phyloP scores from a whole-genome alignment of 805 yeast genomes.

The Sugiyamaella smithiae region DNA sequence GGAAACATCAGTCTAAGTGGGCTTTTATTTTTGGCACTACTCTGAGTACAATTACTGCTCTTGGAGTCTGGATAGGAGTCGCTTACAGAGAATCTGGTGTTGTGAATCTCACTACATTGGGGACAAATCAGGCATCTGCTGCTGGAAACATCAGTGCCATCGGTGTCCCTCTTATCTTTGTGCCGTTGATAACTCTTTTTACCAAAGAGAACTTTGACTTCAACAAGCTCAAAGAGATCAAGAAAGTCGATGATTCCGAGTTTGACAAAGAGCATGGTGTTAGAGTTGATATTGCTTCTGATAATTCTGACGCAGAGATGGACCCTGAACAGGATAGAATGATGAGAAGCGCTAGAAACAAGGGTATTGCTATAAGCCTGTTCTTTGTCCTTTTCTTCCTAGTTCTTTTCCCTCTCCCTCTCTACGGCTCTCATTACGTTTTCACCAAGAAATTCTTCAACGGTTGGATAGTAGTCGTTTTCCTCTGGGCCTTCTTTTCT shows the following conservation, averaged over 20 bases:
- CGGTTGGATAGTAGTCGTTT: slow-evolving; percentile 80
- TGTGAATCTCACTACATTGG: slow-evolving; percentile 56
- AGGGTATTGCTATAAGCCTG: slow-evolving; percentile 56
- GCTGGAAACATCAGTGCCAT: slow-evolving; percentile 83
- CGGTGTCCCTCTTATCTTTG: slow-evolving; percentile 44
- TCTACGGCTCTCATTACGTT: slow-evolving; percentile 76
- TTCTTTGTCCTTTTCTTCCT: slow-evolving; percentile 60
- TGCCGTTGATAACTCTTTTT: slow-evolving; percentile 59
- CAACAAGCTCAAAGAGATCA: slow-evolving; percentile 55
- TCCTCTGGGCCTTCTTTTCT: slow-evolving; percentile 67
- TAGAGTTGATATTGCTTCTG: slow-evolving; percentile 8
- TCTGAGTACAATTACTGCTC: slow-evolving; percentile 67
- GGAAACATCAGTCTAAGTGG: slow-evolving; percentile 51
- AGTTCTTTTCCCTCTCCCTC: slow-evolving; percentile 80
- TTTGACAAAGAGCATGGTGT: slow-evolving; percentile 49
- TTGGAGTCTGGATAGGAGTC: slow-evolving; percentile 59
- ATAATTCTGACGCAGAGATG: slow-evolving; percentile 40
- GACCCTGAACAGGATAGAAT: slow-evolving; percentile 38
- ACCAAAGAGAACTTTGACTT: slow-evolving; percentile 74
- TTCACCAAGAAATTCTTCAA: slow-evolving; percentile 75
- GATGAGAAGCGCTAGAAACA: slow-evolving; percentile 28
- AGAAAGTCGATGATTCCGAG: slow-evolving; percentile 61
- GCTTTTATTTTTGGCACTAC: slow-evolving; percentile 78
- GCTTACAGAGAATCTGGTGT: slow-evolving; percentile 39
- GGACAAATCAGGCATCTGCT: slow-evolving; percentile 82